Conservation (phyloP, 2,329 filamentous ascomycete genomes). For the Colletotrichum euphorbiae region DNA sequence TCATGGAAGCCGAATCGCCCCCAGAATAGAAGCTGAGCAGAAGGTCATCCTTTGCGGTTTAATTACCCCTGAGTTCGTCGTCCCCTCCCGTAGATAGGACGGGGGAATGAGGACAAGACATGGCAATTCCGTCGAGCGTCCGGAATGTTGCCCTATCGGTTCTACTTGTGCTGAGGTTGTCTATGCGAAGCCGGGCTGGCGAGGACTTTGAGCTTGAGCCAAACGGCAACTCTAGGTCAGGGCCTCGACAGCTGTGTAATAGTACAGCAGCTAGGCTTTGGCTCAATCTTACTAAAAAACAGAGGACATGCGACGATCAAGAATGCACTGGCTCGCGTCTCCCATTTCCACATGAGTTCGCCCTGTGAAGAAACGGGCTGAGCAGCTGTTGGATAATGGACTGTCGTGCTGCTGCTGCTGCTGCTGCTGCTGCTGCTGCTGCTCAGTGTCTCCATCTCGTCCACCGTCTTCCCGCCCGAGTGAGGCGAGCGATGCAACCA, state of each 20-base stretch:
- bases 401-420: background rate
- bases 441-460: constrained; percentile 15
- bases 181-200: constrained; percentile 10
- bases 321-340: constrained; percentile 25
- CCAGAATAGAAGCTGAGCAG: constrained; percentile 31
- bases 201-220: background rate
- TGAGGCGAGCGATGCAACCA: constrained; percentile 36
- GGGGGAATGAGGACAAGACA: constrained; percentile 22
- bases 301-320: constrained; percentile 13
- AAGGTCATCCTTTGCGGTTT: constrained; percentile 8
- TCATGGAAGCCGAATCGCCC: constrained; percentile 17
- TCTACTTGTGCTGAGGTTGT: background rate
- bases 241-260: background rate
- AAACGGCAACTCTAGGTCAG: background rate
- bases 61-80: constrained; percentile 21
- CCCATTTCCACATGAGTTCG: constrained; percentile 29
- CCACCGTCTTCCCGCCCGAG: constrained; percentile 15
- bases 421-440: background rate
- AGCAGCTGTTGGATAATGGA: background rate
- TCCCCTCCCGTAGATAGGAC: constrained; percentile 26
- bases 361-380: constrained; percentile 22
- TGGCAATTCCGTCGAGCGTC: constrained; percentile 11
- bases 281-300: background rate
- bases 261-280: background rate
- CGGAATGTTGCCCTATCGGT: constrained; percentile 15